phyloP scores from a whole-genome alignment of 495 filamentous ascomycete genomes.

The Penicillium longicatenatum region DNA sequence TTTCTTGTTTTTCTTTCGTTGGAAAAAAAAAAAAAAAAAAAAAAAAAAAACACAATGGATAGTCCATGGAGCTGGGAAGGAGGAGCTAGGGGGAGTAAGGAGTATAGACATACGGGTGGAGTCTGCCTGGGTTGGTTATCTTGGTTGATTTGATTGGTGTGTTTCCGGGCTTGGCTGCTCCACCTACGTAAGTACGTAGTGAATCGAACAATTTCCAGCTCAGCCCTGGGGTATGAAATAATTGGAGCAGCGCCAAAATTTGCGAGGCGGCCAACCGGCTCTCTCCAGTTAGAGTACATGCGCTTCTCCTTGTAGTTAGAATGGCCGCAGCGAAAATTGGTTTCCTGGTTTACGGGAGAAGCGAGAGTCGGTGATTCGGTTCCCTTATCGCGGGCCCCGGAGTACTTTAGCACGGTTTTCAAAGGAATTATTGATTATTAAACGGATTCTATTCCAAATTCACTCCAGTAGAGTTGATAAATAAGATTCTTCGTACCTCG shows the following conservation, averaged over 20 bases:
- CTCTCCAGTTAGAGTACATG: not conserved
- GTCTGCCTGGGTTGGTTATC: not conserved
- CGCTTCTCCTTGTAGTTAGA: not conserved
- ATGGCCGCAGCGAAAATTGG: not conserved
- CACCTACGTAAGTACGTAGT: not conserved
- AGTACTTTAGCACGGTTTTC: not conserved
- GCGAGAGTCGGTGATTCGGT: not conserved
- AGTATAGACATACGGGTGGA: not conserved
- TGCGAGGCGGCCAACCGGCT: not conserved
- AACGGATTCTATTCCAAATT: not conserved
- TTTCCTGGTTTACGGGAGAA: not conserved
- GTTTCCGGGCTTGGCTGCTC: not conserved
- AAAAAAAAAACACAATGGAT: too few species aligned
- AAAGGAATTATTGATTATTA: too few species aligned
- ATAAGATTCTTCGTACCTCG: constrained; percentile 9
- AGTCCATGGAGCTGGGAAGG: too few species aligned
- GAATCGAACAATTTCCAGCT: not conserved
- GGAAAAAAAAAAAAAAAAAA: too few species aligned
- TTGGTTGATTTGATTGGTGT: not conserved
- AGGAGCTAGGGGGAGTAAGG: not conserved
- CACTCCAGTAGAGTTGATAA: not conserved
- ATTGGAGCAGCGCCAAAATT: not conserved
- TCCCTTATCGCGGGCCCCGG: not conserved
- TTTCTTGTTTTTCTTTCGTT: too few species aligned
- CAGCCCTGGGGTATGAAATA: not conserved